A percentile compares a stretch with the other conserved stretches of the same genome.
Conservation (phyloP, 257 asterid species). For the Buddleja alternifolia region DNA sequence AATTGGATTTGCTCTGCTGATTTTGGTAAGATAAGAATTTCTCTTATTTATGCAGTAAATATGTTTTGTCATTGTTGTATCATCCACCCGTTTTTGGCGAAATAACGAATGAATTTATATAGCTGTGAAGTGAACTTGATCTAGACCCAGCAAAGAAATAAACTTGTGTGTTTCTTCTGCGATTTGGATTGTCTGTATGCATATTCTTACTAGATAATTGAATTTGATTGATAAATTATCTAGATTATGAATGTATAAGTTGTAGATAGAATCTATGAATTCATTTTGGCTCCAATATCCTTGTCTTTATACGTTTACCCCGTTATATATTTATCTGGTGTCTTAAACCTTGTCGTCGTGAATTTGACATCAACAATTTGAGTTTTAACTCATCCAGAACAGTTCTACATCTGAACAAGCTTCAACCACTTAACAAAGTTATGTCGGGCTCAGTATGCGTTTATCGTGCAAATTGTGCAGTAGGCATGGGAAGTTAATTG, state of each 20-base stretch:
- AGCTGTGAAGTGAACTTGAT: conserved; percentile 4
- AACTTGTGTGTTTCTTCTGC: neutral
- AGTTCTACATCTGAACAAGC: neutral
- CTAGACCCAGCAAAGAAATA: neutral
- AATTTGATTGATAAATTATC: conserved; percentile 16
- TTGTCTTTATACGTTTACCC: neutral
- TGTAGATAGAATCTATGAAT: neutral
- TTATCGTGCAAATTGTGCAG: no score
- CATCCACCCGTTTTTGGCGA: neutral
- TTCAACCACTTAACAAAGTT: neutral
- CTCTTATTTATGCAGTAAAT: neutral
- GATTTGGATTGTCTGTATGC: neutral
- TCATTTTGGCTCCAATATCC: neutral
- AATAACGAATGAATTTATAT: neutral
- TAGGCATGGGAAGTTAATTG: no score
- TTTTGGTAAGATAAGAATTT: conserved; percentile 20
- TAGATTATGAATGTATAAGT: neutral
- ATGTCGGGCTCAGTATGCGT: no score
- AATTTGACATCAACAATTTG: neutral
- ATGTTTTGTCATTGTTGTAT: neutral
- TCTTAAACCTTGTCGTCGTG: neutral
- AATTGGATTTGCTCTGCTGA: neutral
- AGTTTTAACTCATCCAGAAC: conserved; percentile 12
- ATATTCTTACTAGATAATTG: neutral
- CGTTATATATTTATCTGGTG: neutral